A percentile compares a stretch with the other conserved stretches of the same genome.
Conservation (phyloP, 129 eudicot species). For the Saposhnikovia divaricata region DNA sequence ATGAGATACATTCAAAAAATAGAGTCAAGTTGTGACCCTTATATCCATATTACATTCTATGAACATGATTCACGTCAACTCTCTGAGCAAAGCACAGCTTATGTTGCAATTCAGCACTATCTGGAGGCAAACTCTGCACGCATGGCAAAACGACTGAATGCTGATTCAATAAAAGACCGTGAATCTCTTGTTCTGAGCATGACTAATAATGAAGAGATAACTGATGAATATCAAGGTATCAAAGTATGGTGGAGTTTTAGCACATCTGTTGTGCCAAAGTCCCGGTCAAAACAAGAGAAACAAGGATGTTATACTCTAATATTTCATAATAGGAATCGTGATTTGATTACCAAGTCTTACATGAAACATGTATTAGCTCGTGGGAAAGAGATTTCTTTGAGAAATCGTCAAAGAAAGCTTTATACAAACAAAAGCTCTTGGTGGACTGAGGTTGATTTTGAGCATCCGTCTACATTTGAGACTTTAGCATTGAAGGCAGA, state of each 20-base stretch:
- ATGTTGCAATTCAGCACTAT: background rate
- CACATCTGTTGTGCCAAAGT: background rate
- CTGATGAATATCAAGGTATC: background rate
- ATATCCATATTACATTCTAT: background rate
- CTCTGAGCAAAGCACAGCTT: background rate
- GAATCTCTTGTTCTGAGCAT: background rate
- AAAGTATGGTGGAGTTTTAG: background rate
- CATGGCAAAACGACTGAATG: background rate
- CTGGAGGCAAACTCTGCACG: background rate
- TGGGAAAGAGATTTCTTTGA: background rate
- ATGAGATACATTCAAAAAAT: background rate
- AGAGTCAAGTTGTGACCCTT: background rate
- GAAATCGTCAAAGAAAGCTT: background rate
- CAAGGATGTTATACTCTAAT: background rate
- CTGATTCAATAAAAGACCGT: background rate
- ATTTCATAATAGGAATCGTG: background rate
- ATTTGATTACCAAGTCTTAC: background rate
- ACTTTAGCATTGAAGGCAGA: background rate
- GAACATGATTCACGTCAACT: background rate
- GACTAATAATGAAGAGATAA: background rate
- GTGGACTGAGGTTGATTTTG: background rate
- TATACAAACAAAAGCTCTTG: background rate
- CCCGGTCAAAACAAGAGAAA: background rate
- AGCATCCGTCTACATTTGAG: slow-evolving; percentile 1
- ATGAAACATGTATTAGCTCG: background rate